phyloP scores from a whole-genome alignment of 495 filamentous ascomycete genomes.

The Tuber microsphaerosporum region DNA sequence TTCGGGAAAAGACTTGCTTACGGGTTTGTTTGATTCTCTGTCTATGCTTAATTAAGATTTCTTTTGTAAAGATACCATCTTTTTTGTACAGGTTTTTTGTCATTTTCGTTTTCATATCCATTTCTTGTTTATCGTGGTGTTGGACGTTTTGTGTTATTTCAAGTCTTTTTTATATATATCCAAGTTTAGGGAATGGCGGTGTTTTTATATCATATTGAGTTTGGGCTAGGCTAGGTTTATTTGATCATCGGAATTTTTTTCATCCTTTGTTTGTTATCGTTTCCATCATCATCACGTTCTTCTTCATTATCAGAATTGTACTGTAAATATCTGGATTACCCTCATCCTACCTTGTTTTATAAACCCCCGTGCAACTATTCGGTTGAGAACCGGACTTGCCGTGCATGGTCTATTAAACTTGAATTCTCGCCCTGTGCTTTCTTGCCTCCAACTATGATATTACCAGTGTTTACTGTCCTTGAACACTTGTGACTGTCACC shows the following conservation, averaged over 20 bases:
- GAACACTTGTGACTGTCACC: neutral
- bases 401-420: neutral
- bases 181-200: neutral
- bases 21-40: conserved; percentile 2
- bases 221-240: neutral
- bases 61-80: conserved; percentile 4
- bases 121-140: neutral
- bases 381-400: neutral
- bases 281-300: neutral
- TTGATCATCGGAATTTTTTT: neutral
- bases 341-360: neutral
- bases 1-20: conserved; percentile 3
- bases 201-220: neutral
- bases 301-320: neutral
- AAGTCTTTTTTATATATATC: neutral
- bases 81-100: neutral
- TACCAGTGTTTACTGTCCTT: neutral
- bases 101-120: neutral
- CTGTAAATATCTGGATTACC: neutral
- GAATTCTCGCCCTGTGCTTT: neutral
- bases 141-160: neutral
- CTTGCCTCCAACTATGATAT: neutral
- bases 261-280: neutral
- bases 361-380: neutral
- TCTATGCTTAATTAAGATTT: neutral